Base-by-base conservation (phyloP, 306 rosid genomes). In the Quercus mongolica region DNA sequence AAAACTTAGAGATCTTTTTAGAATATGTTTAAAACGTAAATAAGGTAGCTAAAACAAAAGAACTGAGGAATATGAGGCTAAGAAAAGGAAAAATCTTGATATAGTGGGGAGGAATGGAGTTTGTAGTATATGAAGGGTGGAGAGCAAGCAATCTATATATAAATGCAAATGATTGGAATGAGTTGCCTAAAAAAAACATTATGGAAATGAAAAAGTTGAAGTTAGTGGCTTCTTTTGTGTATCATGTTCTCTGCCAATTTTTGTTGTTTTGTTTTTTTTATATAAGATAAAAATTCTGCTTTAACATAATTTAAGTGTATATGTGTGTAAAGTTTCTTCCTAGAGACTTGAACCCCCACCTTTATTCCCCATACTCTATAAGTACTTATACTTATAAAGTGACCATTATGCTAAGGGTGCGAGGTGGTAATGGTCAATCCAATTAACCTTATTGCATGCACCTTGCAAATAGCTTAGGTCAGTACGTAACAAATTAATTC, bases 401-500 rank as follows among this genome's bases (percentile, higher is more conserved):
- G 11, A 41, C 10, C 44, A 38, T 38, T 38, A 7, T 3, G 3
- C 0, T 1, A 41, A 41, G 0, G 1, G 1, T 41, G 46, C 2
- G 0, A 0, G 0, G 46, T 41, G 46, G 12, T 41, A 41, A 41
- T 41, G 9, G 9, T 35, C 44, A 35, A 35, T 35, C 44, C 44
- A 35, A 35, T 35, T 6, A 41, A 30, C 56, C 21, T 19, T 11
- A 21, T 56, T 61, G 62, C 59, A 33, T 76, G 76, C 3, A 74
- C 78, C 75, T 56, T 85, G 79, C 85, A 73, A 52, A 31, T 3
- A 18, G 5, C 80, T 83, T 25, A 71, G 79, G 84, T 59, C 81
- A 85, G 76, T 89, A 81, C 81, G 63, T 81, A 64, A 76, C 83
- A 64, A 80, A 61, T 76, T 79, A 80, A 61, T 33, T 78, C 89